Evolutionary conservation across 495 filamentous ascomycete species (phyloP), one percentile per base, ranked within the genome.

Genomic region (Podospora pseudoanserina): DNA sequence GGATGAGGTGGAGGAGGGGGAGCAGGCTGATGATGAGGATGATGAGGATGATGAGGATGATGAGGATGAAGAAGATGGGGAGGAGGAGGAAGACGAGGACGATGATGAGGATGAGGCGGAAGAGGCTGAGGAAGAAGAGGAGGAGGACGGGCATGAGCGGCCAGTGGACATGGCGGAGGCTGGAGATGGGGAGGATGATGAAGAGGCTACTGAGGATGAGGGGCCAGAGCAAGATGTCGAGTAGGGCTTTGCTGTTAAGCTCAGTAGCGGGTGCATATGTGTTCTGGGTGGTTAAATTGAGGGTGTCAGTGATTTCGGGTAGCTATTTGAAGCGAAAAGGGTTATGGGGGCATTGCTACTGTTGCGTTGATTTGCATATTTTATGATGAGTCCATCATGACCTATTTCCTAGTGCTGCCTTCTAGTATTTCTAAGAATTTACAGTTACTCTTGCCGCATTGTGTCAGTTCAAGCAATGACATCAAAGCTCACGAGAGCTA

Each of bases 1-100:
- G 16, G 63, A 44, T 20, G 69, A 60, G 16, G 69, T 67, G 5
- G 67, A 65, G 53, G 77, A 75, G 54, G 76, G 71, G 20, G 76
- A 76, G 34, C 73, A 77, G 63, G 72, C 67, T 0, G 20, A 20
- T 20, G 20, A 20, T 20, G 20, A 20, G 19, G 76, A 72, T 11
- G 72, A 73, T 44, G 73, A 65, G 18, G 73, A 60, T 6, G 71
- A 69, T 3, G 72, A 64, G 23, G 71, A 65, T 5, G 68, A 61
- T 18, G 76, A 74, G 20, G 73, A 53, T 39, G 74, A 71, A 19
- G 71, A 71, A 4, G 60, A 56, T 26, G 72, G 9, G 28, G 65
- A 70, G 1, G 60, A 27, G 34, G 70, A 68, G 7, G 68, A 66
- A 16, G 67, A 73, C 18, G 73, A 54, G 1, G 76, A 71, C 44